Evolutionary conservation across 768 basidiomycete genomes (phyloP), one percentile per base, ranked within the genome.

Genomic region (Tricholoma flavovirens): DNA sequence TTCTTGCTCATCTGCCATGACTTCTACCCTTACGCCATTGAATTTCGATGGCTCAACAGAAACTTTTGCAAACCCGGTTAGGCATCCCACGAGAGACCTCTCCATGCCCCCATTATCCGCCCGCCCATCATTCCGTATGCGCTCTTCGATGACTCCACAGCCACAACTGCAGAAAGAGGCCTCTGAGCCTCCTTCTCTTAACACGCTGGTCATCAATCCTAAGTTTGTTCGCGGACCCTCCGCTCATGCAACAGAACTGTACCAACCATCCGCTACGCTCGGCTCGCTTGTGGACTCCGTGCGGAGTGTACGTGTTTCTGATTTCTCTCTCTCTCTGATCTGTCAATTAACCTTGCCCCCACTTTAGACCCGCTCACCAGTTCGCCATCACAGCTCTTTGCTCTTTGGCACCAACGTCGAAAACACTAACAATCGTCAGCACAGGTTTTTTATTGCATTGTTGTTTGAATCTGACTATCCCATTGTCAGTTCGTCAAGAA

Each of bases 151-250:
- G 57, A 89, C 88, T 6, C 89, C 89, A 7, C 85, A 86, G 63
- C 85, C 86, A 7, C 55, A 52, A 24, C 69, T 60, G 43, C 54
- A 56, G 62, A 61, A 84, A 61, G 80, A 86, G 59, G 67, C 71
- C 32, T 86, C 86, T 19, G 87, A 89, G 60, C 89, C 89, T 5
- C 89, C 89, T 24, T 77, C 87, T 5, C 68, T 90, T 29, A 76
- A 77, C 26, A 59, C 79, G 52, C 78, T 91, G 38, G 75, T 77
- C 57, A 77, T 81, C 26, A 84, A 87, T 63, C 88, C 88, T 19
- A 75, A 79, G 55, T 90, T 90, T 64, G 78, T 91, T 12, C 86
- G 79, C 60, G 78, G 83, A 0, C 87, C 88, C 4, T 65, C 68
- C 40, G 67, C 69, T 46, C 68, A 65, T 35, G 54, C 64, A 21